Evolutionary conservation across 768 basidiomycete species (phyloP).

Genomic region (Rubroboletus satanas): DNA sequence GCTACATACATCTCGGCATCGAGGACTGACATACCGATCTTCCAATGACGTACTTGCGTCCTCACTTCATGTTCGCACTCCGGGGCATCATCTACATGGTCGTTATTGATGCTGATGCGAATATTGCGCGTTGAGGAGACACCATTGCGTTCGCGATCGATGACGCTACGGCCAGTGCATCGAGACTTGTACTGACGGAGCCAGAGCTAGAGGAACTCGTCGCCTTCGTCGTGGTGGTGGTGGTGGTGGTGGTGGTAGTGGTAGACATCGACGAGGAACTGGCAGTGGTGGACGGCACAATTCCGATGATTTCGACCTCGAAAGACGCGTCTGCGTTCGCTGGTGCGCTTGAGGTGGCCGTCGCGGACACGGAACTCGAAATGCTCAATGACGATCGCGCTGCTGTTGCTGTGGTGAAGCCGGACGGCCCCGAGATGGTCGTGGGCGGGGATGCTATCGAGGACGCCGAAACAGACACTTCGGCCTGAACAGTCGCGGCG

Average conservation of each 20-base stretch:
- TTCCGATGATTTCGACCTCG: slow-evolving; percentile 20
- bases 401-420: not conserved
- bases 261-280: slow-evolving; percentile 2
- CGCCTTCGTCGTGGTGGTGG: not conserved
- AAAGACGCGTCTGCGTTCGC: slow-evolving; percentile 14
- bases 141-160: slow-evolving; percentile 10
- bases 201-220: not conserved
- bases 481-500: slow-evolving; percentile 13
- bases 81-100: not conserved
- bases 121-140: not conserved
- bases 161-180: slow-evolving; percentile 22
- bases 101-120: not conserved
- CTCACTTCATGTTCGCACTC: not conserved
- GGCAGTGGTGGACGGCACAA: not conserved
- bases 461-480: slow-evolving; percentile 10
- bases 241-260: not conserved
- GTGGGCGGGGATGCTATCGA: slow-evolving; percentile 3
- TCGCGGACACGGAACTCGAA: not conserved
- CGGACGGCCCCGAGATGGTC: not conserved
- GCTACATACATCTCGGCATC: not conserved
- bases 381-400: slow-evolving; percentile 3
- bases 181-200: not conserved
- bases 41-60: not conserved
- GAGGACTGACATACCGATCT: not conserved
- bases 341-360: not conserved